Evolutionary conservation across 352 stramenopile species (phyloP), one percentile per base, ranked within the genome.

Genomic region (Globisporangium alternatum): DNA sequence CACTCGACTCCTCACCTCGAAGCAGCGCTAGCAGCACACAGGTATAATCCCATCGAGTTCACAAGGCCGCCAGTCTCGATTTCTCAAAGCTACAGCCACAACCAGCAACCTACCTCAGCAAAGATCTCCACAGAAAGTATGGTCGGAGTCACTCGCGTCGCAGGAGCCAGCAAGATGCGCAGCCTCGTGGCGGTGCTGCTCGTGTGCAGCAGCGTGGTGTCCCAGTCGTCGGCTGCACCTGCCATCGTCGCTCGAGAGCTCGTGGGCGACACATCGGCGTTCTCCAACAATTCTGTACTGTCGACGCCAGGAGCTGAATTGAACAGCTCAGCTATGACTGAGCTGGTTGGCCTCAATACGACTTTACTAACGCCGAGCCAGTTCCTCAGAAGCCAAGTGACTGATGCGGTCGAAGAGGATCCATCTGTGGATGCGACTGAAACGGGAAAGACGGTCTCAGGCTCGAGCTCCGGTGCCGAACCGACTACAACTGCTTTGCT

Each of bases 131-230:
- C 5, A 19, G 19, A 31, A 19, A 55, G 12, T 10, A 55, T 55
- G 48, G 48, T 55, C 25, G 25, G 48, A 35, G 21, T 21, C 21
- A 10, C 48, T 55, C 48, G 30, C 5, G 48, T 37, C 48, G 25
- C 22, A 19, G 48, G 48, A 55, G 2, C 22, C 13, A 33, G 48
- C 25, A 55, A 55, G 48, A 31, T 55, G 48, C 25, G 48, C 22
- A 55, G 13, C 15, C 30, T 55, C 21, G 48, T 37, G 48, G 48
- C 48, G 48, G 22, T 55, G 13, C 25, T 55, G 48, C 48, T 55
- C 5, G 48, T 55, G 13, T 55, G 48, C 48, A 35, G 25, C 48
- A 55, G 48, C 15, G 15, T 55, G 5, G 48, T 55, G 10, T 33
- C 48, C 3, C 25, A 55, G 28, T 10, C 47, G 25, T 33, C 22